Evolutionary conservation across 169 alveolate species (phyloP), one percentile per base, ranked within the genome.

Genomic region (Cryptosporidium viatorum): DNA sequence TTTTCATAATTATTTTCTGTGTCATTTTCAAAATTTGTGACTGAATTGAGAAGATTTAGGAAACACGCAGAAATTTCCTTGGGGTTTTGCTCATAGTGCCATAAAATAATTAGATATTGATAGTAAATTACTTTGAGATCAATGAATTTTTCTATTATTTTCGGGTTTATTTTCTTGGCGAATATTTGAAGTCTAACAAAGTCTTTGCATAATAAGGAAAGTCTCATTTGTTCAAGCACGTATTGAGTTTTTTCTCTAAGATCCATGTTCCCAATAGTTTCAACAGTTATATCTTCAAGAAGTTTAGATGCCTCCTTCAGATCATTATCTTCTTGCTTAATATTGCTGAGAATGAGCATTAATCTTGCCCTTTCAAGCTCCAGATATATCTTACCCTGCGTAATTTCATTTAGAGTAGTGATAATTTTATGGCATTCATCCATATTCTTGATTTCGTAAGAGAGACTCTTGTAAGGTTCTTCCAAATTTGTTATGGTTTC

Each of bases 331-430:
- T 84, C 91, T 60, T 93, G 94, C 71, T 85, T 71, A 73, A 86
- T 86, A 60, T 84, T 86, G 48, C 94, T 94, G 31, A 92, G 33
- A 65, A 80, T 67, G 80, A 71, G 39, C 69, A 91, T 85, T 18
- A 92, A 85, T 21, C 95, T 70, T 8, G 95, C 94, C 6, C 94
- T 85, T 71, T 93, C 95, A 31, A 93, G 93, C 58, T 93, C 95
- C 8, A 93, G 93, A 51, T 92, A 93, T 35, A 93, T 92, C 91
- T 86, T 86, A 21, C 92, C 92, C 43, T 86, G 69, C 3, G 92
- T 58, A 58, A 86, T 69, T 14, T 86, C 92, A 50, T 41, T 52
- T 9, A 86, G 62, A 26, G 80, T 23, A 10, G 35, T 69, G 33
- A 86, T 84, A 59, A 86, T 71, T 62, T 74, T 84, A 33, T 60